Conservation (phyloP, 805 yeast genomes). For the Ogataea degrootiae region DNA sequence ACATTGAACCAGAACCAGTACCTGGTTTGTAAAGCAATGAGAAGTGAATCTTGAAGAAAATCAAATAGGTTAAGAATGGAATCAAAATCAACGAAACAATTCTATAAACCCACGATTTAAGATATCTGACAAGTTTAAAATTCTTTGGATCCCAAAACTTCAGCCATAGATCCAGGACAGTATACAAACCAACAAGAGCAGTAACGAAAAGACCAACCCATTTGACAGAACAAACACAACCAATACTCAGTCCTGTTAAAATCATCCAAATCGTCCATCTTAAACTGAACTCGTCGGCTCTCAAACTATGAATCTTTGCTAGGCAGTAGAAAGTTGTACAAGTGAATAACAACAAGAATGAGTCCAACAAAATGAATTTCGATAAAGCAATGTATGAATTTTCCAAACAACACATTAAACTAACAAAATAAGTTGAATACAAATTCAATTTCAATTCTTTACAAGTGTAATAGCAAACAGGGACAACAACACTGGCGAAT, state of each 20-base stretch:
- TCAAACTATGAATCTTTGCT: slow-evolving; percentile 47
- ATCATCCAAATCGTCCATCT: slow-evolving; percentile 52
- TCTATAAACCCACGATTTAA: slow-evolving; percentile 70
- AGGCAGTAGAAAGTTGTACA: slow-evolving; percentile 62
- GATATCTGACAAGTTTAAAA: slow-evolving; percentile 41
- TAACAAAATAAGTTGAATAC: slow-evolving; percentile 53
- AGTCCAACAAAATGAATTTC: slow-evolving; percentile 70
- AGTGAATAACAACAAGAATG: slow-evolving; percentile 72
- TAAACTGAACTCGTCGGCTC: slow-evolving; percentile 35
- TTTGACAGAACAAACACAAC: slow-evolving; percentile 80
- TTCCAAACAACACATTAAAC: slow-evolving; percentile 62
- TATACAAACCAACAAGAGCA: slow-evolving; percentile 84
- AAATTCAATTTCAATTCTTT: slow-evolving; percentile 50
- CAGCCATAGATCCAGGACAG: slow-evolving; percentile 85
- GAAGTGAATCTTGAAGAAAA: slow-evolving; percentile 80
- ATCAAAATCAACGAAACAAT: slow-evolving; percentile 59
- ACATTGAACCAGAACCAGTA: slow-evolving; percentile 66
- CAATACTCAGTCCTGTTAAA: slow-evolving; percentile 62
- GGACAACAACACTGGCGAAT: slow-evolving; percentile 63
- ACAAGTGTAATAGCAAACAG: slow-evolving; percentile 67
- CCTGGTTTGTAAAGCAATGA: slow-evolving; percentile 72
- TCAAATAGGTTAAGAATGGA: slow-evolving; percentile 66
- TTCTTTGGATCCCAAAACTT: slow-evolving; percentile 66
- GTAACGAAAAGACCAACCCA: slow-evolving; percentile 89
- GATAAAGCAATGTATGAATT: slow-evolving; percentile 66